Base-by-base conservation (phyloP, 2,329 filamentous ascomycete species). In the Fragosphaeria purpurea region DNA sequence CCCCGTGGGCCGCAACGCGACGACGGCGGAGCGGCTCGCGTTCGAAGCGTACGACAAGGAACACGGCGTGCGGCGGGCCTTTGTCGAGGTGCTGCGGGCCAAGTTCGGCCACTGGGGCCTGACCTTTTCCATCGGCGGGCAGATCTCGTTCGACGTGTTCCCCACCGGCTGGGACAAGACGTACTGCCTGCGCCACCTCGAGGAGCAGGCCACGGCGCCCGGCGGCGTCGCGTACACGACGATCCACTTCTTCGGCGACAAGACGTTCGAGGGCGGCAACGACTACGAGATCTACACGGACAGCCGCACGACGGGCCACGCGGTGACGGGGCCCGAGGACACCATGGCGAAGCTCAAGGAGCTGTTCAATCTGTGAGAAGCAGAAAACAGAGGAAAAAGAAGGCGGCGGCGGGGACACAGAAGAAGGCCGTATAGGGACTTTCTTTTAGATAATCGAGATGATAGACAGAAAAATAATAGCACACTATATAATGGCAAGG, bases 131-230 rank as follows among this genome's bases (percentile, higher is more conserved):
- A 95, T 98, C 61, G 93, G 93, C 60, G 93, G 93, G 48, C 88
- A 96, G 66, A 96, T 98, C 70, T 96, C 90, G 53, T 98, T 98
- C 68, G 93, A 98, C 65, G 86, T 97, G 62, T 98, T 98, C 78
- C 93, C 93, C 57, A 80, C 75, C 3, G 93, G 93, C 63, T 98
- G 93, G 93, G 93, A 98, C 73, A 98, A 97, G 82, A 95, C 88
- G 8, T 98, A 95, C 77, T 96, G 90, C 73, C 76, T 97, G 59
- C 75, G 80, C 60, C 90, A 96, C 69, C 74, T 97, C 55, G 88
- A 93, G 71, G 77, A 77, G 56, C 90, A 96, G 67, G 83, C 85
- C 56, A 72, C 77, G 70, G 75, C 77, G 65, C 74, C 77, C 41
- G 83, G 80, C 62, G 83, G 85, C 55, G 73, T 94, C 56, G 71